Conservation (phyloP, 139 green algal genomes). For the Coelastrella sp. region DNA sequence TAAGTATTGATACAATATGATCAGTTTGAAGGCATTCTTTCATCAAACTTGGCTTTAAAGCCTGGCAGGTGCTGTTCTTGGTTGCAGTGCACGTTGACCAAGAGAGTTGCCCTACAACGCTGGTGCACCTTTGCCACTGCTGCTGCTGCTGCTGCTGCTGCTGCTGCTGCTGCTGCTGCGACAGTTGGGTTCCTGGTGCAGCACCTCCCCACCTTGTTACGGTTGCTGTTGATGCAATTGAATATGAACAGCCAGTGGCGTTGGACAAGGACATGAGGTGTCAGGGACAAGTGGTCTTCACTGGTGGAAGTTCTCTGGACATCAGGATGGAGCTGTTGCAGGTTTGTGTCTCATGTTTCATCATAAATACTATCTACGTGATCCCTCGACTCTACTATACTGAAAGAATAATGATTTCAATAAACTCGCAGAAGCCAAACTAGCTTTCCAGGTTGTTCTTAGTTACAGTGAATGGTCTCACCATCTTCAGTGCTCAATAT, state of each 20-base stretch:
- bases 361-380: no score
- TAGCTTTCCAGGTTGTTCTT: no score
- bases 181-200: conserved; percentile 28
- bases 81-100: background rate
- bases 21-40: no score
- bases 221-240: conserved; percentile 79
- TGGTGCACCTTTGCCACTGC: background rate
- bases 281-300: conserved; percentile 80
- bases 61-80: background rate
- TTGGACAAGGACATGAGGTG: conserved; percentile 57
- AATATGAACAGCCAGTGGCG: conserved; percentile 54
- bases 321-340: conserved; percentile 77
- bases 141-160: conserved; percentile 14
- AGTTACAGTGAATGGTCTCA: no score
- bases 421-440: no score
- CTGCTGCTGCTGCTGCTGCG: background rate
- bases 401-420: no score
- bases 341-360: conserved; percentile 22
- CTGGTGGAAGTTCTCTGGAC: conserved; percentile 80
- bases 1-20: no score
- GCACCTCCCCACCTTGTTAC: conserved; percentile 81
- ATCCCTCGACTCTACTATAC: no score
- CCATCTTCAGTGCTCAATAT: no score
- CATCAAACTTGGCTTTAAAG: no score
- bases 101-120: background rate